Evolutionary conservation across 441 rosid genomes (phyloP).

Genomic region (Mallotus repandus): DNA sequence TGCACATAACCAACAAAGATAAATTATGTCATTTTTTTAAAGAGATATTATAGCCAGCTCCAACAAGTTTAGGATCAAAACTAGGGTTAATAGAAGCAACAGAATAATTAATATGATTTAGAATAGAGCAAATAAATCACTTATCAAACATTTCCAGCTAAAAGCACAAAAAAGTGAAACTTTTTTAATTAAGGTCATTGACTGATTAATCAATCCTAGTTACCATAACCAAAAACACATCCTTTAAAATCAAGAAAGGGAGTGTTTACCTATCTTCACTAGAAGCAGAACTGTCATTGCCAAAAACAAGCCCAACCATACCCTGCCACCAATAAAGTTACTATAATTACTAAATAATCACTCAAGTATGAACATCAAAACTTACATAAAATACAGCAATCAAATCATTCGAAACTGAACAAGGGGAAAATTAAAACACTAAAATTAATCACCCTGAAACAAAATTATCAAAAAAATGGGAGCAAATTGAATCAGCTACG

Average conservation of each 20-base stretch:
- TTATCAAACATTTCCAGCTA: neutral
- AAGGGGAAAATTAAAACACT: neutral
- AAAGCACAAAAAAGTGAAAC: neutral
- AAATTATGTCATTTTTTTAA: no score
- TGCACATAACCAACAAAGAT: neutral
- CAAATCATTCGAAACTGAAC: neutral
- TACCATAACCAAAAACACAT: neutral
- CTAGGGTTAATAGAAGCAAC: neutral
- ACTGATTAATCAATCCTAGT: neutral
- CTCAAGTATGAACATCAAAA: neutral
- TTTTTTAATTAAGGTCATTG: no score
- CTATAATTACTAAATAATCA: neutral
- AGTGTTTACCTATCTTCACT: slow-evolving; percentile 67
- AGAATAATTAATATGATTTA: neutral
- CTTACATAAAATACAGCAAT: no score
- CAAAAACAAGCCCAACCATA: slow-evolving; percentile 88
- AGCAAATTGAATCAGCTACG: no score
- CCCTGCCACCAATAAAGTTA: slow-evolving; percentile 55
- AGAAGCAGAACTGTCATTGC: slow-evolving; percentile 77
- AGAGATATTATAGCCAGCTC: no score
- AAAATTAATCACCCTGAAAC: neutral
- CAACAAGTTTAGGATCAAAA: neutral
- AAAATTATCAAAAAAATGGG: no score
- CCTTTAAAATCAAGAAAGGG: neutral
- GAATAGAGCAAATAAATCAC: neutral